Evolutionary conservation across 768 basidiomycete genomes (phyloP).

Genomic region (Calocera viscosa): DNA sequence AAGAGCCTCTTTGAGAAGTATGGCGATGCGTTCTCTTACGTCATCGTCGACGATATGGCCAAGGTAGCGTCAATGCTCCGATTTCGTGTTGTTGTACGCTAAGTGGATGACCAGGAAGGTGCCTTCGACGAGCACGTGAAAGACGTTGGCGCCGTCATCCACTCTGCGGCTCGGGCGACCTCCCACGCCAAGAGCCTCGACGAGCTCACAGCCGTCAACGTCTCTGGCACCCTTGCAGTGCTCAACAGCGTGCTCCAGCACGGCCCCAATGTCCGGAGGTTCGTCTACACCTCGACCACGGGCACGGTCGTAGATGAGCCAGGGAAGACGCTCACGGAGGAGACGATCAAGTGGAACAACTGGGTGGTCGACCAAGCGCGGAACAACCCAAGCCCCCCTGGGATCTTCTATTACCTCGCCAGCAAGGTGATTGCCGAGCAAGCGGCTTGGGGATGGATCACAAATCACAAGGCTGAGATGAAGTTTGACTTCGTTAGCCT

Average conservation of each 20-base stretch:
- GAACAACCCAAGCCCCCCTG: background rate
- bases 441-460: conserved; percentile 18
- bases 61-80: conserved; percentile 9
- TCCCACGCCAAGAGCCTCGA: background rate
- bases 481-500: conserved; percentile 12
- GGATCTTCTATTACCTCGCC: conserved; percentile 9
- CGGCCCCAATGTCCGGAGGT: background rate
- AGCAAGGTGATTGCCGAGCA: conserved; percentile 16
- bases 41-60: conserved; percentile 15
- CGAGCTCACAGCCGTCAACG: background rate
- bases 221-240: background rate
- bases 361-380: background rate
- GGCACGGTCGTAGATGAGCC: background rate
- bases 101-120: background rate
- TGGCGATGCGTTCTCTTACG: conserved; percentile 12
- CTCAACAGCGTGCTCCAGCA: background rate
- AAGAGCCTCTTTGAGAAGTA: conserved; percentile 2
- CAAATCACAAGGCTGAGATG: conserved; percentile 14
- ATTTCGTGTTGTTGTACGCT: background rate
- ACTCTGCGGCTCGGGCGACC: background rate
- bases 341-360: background rate
- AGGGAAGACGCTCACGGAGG: background rate
- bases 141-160: background rate
- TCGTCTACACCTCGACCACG: background rate
- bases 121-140: background rate